Evolutionary conservation across 805 yeast species (phyloP).

Genomic region (Scheffersomyces ergatensis): DNA sequence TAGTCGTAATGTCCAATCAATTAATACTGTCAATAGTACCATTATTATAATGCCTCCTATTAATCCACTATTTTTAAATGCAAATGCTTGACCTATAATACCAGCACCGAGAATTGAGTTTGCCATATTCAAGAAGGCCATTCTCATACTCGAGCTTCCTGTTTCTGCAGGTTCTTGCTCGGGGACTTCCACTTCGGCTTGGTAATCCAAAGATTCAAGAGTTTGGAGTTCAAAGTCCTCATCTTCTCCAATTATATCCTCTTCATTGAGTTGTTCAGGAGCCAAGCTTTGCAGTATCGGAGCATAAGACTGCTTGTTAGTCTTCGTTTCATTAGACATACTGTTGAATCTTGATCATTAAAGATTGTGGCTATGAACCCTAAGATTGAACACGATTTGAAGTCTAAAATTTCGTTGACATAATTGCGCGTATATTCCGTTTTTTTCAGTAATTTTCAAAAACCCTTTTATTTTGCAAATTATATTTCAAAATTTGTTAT

Average conservation of each 20-base stretch:
- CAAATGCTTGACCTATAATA: constrained; percentile 90
- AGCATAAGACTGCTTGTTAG: constrained; percentile 2
- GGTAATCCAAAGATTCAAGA: constrained; percentile 15
- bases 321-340: neutral
- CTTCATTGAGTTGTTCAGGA: neutral
- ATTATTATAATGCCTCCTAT: constrained; percentile 68
- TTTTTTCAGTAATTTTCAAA: too few relatives aligned
- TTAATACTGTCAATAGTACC: constrained; percentile 58
- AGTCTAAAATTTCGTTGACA: too few relatives aligned
- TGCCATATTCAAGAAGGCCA: constrained; percentile 98
- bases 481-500: too few relatives aligned
- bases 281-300: constrained; percentile 3
- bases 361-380: too few relatives aligned
- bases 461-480: too few relatives aligned
- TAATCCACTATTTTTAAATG: constrained; percentile 77
- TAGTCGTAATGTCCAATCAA: constrained; percentile 83
- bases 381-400: too few relatives aligned
- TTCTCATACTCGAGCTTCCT: constrained; percentile 50
- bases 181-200: constrained; percentile 6
- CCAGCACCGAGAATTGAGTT: constrained; percentile 95
- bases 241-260: neutral
- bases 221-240: constrained; percentile 19
- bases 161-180: constrained; percentile 10
- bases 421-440: too few relatives aligned
- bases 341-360: neutral